Conservation (phyloP, 2,329 filamentous ascomycete species). For the Aspergillus novoparasiticus region DNA sequence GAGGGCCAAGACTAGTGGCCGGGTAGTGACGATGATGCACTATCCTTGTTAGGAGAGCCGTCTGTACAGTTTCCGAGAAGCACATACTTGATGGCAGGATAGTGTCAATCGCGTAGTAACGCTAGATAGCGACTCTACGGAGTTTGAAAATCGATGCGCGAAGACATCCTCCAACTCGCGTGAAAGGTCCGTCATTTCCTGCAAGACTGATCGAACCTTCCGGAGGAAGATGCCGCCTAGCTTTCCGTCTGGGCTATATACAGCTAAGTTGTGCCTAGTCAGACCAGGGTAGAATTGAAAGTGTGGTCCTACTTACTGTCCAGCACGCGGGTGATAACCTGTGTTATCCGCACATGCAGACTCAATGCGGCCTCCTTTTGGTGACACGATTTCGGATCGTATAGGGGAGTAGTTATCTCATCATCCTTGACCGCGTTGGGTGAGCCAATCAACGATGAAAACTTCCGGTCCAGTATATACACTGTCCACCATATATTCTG, state of each 20-base stretch:
- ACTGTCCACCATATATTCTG: conserved; percentile 60
- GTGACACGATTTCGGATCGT: conserved; percentile 40
- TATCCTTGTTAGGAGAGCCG: conserved; percentile 1
- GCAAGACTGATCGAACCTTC: conserved; percentile 38
- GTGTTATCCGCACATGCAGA: conserved; percentile 46
- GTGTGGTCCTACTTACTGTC: conserved; percentile 32
- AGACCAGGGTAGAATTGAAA: neutral
- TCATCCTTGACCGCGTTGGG: conserved; percentile 55
- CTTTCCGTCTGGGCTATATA: conserved; percentile 37
- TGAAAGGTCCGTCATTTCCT: conserved; percentile 35
- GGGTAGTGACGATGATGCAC: conserved; percentile 31
- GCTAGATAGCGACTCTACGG: conserved; percentile 39
- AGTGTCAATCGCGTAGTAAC: conserved; percentile 37
- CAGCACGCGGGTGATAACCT: conserved; percentile 41
- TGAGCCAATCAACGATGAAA: conserved; percentile 57
- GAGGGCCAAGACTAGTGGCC: conserved; percentile 24
- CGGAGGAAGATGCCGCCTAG: conserved; percentile 28
- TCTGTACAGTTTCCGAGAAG: neutral
- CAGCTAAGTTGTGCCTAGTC: conserved; percentile 24
- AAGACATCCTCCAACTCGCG: conserved; percentile 39
- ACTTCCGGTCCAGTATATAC: conserved; percentile 57
- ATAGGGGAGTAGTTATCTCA: conserved; percentile 49
- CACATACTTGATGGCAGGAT: conserved; percentile 37
- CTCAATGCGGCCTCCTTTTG: conserved; percentile 39
- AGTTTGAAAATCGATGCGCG: conserved; percentile 37